Evolutionary conservation across 306 rosid species (phyloP).

Genomic region (Lupinus albus): DNA sequence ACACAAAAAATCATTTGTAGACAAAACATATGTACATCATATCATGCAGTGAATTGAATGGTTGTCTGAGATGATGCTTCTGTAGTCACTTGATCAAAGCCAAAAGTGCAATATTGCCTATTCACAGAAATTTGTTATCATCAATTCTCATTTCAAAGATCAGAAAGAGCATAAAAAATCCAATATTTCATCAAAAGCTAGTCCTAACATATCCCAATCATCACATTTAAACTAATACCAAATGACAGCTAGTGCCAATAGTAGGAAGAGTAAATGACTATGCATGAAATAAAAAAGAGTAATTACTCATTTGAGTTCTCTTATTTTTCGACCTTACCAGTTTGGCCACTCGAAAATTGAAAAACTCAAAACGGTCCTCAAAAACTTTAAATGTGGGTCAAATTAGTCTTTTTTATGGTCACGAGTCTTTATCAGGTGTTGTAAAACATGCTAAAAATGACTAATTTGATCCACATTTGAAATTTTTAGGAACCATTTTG

Average conservation of each 20-base stretch:
- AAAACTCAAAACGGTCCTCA: too few species aligned
- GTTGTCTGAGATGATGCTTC: constrained; percentile 31
- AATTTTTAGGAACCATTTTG: too few species aligned
- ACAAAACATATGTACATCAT: constrained; percentile 36
- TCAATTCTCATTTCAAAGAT: constrained; percentile 8
- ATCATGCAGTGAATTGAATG: constrained; percentile 22
- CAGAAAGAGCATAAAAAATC: constrained; percentile 23
- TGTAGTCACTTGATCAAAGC: constrained; percentile 57
- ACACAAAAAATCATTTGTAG: background rate
- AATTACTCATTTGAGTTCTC: too few species aligned
- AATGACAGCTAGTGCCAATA: background rate
- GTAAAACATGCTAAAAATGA: too few species aligned
- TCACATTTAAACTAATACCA: constrained; percentile 9
- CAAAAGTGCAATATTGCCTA: constrained; percentile 96
- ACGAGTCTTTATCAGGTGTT: too few species aligned
- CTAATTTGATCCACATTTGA: too few species aligned
- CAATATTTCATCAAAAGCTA: constrained; percentile 26
- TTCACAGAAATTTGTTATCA: constrained; percentile 38
- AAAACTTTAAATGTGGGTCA: too few species aligned
- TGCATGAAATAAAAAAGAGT: too few species aligned
- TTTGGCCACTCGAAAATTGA: too few species aligned
- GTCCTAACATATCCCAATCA: background rate
- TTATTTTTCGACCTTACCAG: too few species aligned
- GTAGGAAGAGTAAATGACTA: background rate
- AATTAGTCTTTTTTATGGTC: too few species aligned